phyloP scores from a whole-genome alignment of 1,284 basidiomycete species.

The Pseudozyma sp. region DNA sequence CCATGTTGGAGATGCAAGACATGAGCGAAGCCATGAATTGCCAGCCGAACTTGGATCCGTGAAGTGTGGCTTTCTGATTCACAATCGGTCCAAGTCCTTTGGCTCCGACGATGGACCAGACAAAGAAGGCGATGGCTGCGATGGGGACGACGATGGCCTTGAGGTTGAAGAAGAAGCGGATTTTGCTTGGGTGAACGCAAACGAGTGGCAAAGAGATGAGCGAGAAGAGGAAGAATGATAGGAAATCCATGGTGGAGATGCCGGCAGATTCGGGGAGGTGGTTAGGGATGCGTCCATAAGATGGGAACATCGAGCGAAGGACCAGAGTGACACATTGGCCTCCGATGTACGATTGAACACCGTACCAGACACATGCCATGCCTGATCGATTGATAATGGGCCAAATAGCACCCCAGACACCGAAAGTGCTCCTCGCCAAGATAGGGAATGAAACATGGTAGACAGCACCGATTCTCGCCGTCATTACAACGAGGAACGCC shows the following conservation, averaged over 20 bases:
- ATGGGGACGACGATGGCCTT: conserved; percentile 77
- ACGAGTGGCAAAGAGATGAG: conserved; percentile 81
- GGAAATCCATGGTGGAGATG: conserved; percentile 77
- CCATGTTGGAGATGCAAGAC: conserved; percentile 56
- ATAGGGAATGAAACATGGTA: conserved; percentile 80
- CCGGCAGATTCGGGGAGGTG: conserved; percentile 78
- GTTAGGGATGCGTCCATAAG: conserved; percentile 78
- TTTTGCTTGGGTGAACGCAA: conserved; percentile 83
- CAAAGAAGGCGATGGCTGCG: conserved; percentile 76
- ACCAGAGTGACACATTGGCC: conserved; percentile 78
- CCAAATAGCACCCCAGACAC: conserved; percentile 84
- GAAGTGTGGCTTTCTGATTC: conserved; percentile 76
- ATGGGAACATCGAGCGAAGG: conserved; percentile 76
- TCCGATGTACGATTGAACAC: conserved; percentile 72
- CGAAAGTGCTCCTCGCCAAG: conserved; percentile 78
- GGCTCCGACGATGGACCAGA: conserved; percentile 83
- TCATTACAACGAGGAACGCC: conserved; percentile 80
- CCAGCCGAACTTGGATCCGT: conserved; percentile 81
- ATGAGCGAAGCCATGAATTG: conserved; percentile 75
- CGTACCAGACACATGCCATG: conserved; percentile 77
- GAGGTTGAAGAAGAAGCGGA: conserved; percentile 83
- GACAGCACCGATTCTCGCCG: conserved; percentile 78
- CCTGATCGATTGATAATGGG: conserved; percentile 79
- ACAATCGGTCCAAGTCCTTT: conserved; percentile 81
- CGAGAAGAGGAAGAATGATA: conserved; percentile 90